Base-by-base conservation (phyloP, 805 yeast species). In the Grigorovia humatica region DNA sequence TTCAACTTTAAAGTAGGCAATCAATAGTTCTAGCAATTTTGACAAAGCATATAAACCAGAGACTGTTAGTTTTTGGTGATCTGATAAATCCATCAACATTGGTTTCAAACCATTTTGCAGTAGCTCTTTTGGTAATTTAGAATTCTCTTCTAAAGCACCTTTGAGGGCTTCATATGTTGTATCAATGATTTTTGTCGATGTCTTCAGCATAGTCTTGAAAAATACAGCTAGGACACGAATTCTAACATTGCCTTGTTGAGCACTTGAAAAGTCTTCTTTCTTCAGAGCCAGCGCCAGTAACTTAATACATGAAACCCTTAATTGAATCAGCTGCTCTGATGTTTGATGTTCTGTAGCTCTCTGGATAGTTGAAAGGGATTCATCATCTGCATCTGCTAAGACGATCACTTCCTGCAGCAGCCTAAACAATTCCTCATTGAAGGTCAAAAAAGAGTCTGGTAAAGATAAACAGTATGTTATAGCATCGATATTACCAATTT, bases 401-500 rank as follows among this genome's bases (percentile, higher is more conserved):
- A 96, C 96, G 51, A 91, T 74, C 0, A 97, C 96, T 64, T 93
- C 99, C 52, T 87, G 79, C 9, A 93, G 70, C 51, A 95, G 72
- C 50, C 99, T 73, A 53, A 83, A 85, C 53, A 93, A 70, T 62
- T 95, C 98, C 51, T 93, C 98, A 58, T 86, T 87, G 64, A 88
- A 91, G 9, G 83, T 83, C 57, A 91, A 71, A 58, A 91, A 89
- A 0, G 96, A 77, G 55, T 85, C 78, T 12, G 88, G 93, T 48
- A 91, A 73, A 1, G 84, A 81, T 52, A 93, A 71, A 63, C 97
- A 91, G 67, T 83, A 95, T 0, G 96, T 83, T n/a, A 93, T 87
- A 1, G 98, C 98, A 67, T 93, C 98, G 55, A 93, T 90, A 65
- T 93, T 90, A 41, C 99, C 99, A 52, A 93, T 93, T 70, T 95